Conservation (phyloP, 2,329 filamentous ascomycete species). For the Colletotrichum magnum region DNA sequence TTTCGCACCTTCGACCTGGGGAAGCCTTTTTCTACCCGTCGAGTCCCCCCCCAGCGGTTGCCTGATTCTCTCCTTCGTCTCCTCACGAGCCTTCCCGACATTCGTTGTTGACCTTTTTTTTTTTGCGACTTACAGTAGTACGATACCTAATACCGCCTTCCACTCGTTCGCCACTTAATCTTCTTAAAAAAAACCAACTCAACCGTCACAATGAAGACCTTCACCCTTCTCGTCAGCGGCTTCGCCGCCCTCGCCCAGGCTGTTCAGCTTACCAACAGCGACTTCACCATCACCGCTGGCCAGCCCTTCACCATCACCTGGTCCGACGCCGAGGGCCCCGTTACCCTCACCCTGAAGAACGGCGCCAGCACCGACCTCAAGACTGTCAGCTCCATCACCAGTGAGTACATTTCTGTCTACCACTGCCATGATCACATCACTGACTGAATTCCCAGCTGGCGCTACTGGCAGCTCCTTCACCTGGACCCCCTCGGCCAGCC, state of each 20-base stretch:
- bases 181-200: conserved; percentile 36
- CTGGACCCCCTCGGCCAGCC: conserved; percentile 54
- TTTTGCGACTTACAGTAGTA: conserved; percentile 34
- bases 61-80: conserved; percentile 7
- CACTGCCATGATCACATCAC: not conserved
- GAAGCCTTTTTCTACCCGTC: conserved; percentile 39
- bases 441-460: conserved; percentile 46
- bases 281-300: conserved; percentile 53
- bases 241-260: conserved; percentile 50
- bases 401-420: conserved; percentile 48
- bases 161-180: conserved; percentile 34
- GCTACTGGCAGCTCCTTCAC: conserved; percentile 53
- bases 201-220: conserved; percentile 52
- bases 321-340: conserved; percentile 55
- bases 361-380: conserved; percentile 54
- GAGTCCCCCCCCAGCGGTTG: conserved; percentile 7
- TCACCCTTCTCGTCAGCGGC: conserved; percentile 48
- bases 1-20: conserved; percentile 35
- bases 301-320: conserved; percentile 61
- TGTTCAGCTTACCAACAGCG: conserved; percentile 52
- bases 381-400: conserved; percentile 51
- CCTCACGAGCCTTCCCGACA: conserved; percentile 39
- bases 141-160: conserved; percentile 35
- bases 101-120: conserved; percentile 38
- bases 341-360: conserved; percentile 58